phyloP scores from a whole-genome alignment of 331 rosid genomes.

The Quercus phellos region DNA sequence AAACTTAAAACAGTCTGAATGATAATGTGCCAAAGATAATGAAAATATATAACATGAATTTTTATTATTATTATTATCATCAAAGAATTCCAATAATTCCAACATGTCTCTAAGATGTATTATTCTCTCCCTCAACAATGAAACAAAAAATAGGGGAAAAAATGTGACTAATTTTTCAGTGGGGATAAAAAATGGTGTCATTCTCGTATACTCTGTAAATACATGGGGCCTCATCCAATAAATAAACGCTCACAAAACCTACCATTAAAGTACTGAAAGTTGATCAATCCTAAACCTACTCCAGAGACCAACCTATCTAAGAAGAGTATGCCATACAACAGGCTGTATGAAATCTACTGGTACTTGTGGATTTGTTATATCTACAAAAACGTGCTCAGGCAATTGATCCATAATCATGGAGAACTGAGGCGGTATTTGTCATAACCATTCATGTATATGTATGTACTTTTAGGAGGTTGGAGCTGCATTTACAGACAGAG shows the following conservation, averaged over 20 bases:
- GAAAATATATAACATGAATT: not conserved
- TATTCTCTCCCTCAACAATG: not conserved
- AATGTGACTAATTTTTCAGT: not conserved
- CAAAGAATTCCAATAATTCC: not conserved
- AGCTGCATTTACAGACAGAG: conserved; percentile 36
- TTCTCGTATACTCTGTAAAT: not conserved
- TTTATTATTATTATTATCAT: not conserved
- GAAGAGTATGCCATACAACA: not conserved
- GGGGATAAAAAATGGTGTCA: not conserved
- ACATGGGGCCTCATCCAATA: not conserved
- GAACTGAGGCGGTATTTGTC: not conserved
- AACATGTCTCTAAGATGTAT: not conserved
- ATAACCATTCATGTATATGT: not conserved
- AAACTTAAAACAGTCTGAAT: not conserved
- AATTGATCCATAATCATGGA: not conserved
- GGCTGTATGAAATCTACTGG: not conserved
- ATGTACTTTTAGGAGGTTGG: not conserved
- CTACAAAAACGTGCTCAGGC: conserved; percentile 5
- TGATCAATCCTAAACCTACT: not conserved
- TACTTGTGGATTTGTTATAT: not conserved
- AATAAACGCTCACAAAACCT: not conserved
- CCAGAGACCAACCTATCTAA: not conserved
- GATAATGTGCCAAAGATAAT: not conserved
- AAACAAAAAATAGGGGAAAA: not conserved
- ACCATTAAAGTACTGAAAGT: not conserved